phyloP scores from a whole-genome alignment of 306 rosid species.

The Fragaria iinumae region DNA sequence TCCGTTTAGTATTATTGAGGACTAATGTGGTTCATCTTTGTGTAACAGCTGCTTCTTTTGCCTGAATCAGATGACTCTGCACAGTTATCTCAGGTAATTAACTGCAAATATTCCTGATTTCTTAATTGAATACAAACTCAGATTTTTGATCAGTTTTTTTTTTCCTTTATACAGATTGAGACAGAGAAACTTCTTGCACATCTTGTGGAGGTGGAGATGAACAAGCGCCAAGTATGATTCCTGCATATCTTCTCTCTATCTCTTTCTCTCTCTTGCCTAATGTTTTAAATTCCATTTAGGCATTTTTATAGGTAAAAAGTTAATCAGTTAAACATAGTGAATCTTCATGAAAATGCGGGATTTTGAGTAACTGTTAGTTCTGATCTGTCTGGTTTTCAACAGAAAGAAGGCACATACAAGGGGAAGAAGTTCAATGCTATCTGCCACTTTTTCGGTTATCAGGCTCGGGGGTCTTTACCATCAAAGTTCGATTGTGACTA shows the following conservation, averaged over 20 bases:
- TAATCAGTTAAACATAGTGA: not conserved
- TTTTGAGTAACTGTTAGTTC: not conserved
- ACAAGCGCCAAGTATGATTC: slow-evolving; percentile 69
- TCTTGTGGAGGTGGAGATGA: slow-evolving; percentile 92
- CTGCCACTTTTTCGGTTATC: slow-evolving; percentile 98
- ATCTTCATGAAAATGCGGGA: not conserved
- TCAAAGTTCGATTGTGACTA: slow-evolving; percentile 97
- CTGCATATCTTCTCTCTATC: not conserved
- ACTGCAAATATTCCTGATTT: slow-evolving; percentile 6
- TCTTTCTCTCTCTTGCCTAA: not conserved
- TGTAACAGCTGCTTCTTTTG: slow-evolving; percentile 74
- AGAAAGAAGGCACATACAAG: slow-evolving; percentile 96
- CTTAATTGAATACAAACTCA: slow-evolving; percentile 16
- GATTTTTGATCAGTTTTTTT: slow-evolving; percentile 23
- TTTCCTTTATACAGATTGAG: slow-evolving; percentile 65
- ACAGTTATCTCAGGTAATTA: slow-evolving; percentile 89
- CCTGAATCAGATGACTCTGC: slow-evolving; percentile 99
- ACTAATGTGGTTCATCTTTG: slow-evolving; percentile 16
- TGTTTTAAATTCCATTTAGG: not conserved
- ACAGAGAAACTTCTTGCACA: slow-evolving; percentile 95
- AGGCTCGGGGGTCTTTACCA: slow-evolving; percentile 98
- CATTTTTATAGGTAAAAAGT: not conserved
- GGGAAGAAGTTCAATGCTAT: slow-evolving; percentile 97
- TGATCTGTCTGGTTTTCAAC: slow-evolving; percentile 34
- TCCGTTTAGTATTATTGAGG: not conserved